Evolutionary conservation across 345 rosid species (phyloP), one percentile per base, ranked within the genome.

Genomic region (Cardamine resedifolia): DNA sequence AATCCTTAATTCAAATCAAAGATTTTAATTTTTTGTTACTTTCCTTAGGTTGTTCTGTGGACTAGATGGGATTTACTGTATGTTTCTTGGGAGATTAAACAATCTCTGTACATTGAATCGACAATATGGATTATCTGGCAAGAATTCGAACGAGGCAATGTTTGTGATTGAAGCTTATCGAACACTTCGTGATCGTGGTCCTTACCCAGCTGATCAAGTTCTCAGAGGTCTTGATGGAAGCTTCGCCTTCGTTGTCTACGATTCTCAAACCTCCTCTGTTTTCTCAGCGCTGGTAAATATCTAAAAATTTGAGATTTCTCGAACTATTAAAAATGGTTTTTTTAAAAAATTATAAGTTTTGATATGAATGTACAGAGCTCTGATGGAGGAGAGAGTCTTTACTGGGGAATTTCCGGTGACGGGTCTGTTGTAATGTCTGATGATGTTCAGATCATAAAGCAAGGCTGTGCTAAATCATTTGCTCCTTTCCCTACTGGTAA

Each of bases 161-260:
- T 78, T 91, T 58, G 85, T 91, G 50, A 88, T 87, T 28, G 96
- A 91, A 81, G 96, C 96, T 2, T 95, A 95, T 30, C 73, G 88
- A 49, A 95, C 99, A 0, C 85, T 95, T 2, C 81, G 99, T 50
- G 98, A 95, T 75, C 81, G 99, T 21, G 98, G 99, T 45, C 99
- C 98, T 0, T 95, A 89, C 75, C 99, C 99, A 0, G 94, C 98
- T 20, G 92, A 91, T 71, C 89, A 95, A 76, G 96, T 95, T 19
- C 88, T 95, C 7, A 85, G 85, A 79, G 98, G 86, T 39, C 87
- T 95, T 0, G 99, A 95, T 0, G 99, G 97, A 27, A 81, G 86
- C 71, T 95, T 90, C 49, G 96, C 96, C 2, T 95, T 95, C 43
- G 90, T 91, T 1, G 83, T 95, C 70, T 91, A 91, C 53, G 99